A percentile compares a stretch with the other conserved stretches of the same genome.
phyloP scores from a whole-genome alignment of 768 basidiomycete genomes.

The Collybiopsis luxurians region DNA sequence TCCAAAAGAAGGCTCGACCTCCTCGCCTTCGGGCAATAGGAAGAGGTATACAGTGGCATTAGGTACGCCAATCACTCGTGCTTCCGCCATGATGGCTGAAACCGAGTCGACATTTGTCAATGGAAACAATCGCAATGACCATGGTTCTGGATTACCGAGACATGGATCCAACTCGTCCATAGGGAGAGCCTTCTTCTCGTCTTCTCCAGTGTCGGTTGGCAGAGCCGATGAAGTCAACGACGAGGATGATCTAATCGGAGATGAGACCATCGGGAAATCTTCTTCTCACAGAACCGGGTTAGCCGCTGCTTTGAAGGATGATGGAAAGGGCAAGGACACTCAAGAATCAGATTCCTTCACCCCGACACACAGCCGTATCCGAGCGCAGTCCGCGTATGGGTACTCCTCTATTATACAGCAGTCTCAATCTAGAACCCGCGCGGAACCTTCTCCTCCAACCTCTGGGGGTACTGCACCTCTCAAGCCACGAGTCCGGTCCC shows the following conservation, averaged over 20 bases:
- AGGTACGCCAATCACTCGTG: conserved; percentile 60
- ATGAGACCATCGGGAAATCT: conserved; percentile 64
- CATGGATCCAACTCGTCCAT: conserved; percentile 23
- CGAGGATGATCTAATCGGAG: conserved; percentile 42
- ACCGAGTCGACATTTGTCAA: neutral
- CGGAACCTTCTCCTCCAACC: neutral
- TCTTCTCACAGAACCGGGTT: conserved; percentile 21
- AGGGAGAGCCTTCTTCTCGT: conserved; percentile 43
- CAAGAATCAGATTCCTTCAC: neutral
- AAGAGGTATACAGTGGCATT: conserved; percentile 88
- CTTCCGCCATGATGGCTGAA: conserved; percentile 14
- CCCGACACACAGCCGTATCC: conserved; percentile 3
- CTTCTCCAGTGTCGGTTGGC: conserved; percentile 28
- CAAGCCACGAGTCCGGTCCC: conserved; percentile 20
- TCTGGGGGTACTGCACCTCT: neutral
- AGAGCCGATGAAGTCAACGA: conserved; percentile 31
- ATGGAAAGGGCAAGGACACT: neutral
- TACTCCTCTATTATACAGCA: conserved; percentile 8
- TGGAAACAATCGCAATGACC: neutral
- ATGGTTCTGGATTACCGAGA: conserved; percentile 7
- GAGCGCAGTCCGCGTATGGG: conserved; percentile 17
- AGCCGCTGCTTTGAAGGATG: neutral
- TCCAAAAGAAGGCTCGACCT: conserved; percentile 50
- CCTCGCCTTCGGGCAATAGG: conserved; percentile 64
- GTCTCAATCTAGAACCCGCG: neutral